phyloP scores from a whole-genome alignment of 2,329 filamentous ascomycete genomes.

The Stagonosporopsis tanaceti region DNA sequence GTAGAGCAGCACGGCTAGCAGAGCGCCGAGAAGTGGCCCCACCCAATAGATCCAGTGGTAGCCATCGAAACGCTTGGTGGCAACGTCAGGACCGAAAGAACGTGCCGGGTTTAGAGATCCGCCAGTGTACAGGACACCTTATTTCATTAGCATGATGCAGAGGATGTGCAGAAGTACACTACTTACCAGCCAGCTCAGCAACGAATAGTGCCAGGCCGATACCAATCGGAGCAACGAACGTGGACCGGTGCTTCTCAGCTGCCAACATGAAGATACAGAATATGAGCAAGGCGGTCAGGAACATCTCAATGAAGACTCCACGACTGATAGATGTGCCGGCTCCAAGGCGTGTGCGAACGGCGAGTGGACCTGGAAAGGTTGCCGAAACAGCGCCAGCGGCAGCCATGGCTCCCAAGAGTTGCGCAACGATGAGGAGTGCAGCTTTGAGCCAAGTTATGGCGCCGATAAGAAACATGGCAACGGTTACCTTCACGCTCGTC shows the following conservation, averaged over 20 bases:
- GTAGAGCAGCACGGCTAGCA: constrained; percentile 59
- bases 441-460: constrained; percentile 57
- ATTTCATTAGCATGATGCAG: constrained; percentile 17
- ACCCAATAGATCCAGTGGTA: constrained; percentile 64
- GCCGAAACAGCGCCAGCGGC: constrained; percentile 55
- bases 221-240: constrained; percentile 51
- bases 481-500: constrained; percentile 50
- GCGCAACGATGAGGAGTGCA: constrained; percentile 53
- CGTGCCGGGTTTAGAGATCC: constrained; percentile 60
- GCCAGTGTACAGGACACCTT: constrained; percentile 57
- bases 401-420: constrained; percentile 56
- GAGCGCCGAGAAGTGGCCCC: constrained; percentile 55
- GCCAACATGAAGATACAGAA: constrained; percentile 59
- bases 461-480: constrained; percentile 58
- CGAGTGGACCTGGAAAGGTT: constrained; percentile 56
- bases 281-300: constrained; percentile 58
- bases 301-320: constrained; percentile 61
- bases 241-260: constrained; percentile 52
- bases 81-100: constrained; percentile 59
- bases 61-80: constrained; percentile 51
- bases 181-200: constrained; percentile 53
- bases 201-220: constrained; percentile 58
- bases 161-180: neutral
- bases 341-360: constrained; percentile 56
- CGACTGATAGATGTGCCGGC: constrained; percentile 52